Base-by-base conservation (phyloP, 257 asterid genomes). In the Nicotiana undulata region DNA sequence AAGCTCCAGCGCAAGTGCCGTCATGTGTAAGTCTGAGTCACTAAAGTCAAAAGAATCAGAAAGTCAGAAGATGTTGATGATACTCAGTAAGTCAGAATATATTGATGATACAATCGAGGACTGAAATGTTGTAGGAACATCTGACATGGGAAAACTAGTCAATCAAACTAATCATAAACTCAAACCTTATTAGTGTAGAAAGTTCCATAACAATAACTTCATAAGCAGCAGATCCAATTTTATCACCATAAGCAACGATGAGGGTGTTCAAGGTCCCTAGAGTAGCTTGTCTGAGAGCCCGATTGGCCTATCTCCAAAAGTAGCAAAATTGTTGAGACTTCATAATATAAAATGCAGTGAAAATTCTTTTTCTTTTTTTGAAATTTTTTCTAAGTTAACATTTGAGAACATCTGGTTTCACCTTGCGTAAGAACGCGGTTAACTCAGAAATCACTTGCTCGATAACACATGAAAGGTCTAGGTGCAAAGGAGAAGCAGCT, bases 391-490 rank as follows among this genome's bases (percentile, higher is more conserved):
- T 18, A 13, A 9, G 20, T 29, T 29, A 55, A 28, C 53, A 44
- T 17, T 59, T 4, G 1, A 63, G 82, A 63, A 37, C 77, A 63
- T 67, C 70, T 29, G 18, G 68, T 64, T 81, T 74, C 60, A 88
- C 99, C 98, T 96, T 94, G 65, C 98, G 90, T 46, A 96, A 90
- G 88, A 96, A 96, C 75, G 97, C 97, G 63, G 99, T 96, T 88
- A 96, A 86, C 90, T 96, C 98, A 18, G 99, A 83, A 82, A 93
- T 92, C 55, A 96, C 98, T 67, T 92, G 94, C 90, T 94, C 98
- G 75, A 94, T 83, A 83, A 93, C 91, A 85, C 97, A 94, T 34
- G 97, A 91, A 75, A 96, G 88, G 86, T 96, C 94, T 22, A 96
- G 90, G 86, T 92, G 99, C 84, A 96, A 86, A 20, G 95, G 94